Conservation (phyloP, 2,329 filamentous ascomycete species). For the Cyphellophora attinorum region DNA sequence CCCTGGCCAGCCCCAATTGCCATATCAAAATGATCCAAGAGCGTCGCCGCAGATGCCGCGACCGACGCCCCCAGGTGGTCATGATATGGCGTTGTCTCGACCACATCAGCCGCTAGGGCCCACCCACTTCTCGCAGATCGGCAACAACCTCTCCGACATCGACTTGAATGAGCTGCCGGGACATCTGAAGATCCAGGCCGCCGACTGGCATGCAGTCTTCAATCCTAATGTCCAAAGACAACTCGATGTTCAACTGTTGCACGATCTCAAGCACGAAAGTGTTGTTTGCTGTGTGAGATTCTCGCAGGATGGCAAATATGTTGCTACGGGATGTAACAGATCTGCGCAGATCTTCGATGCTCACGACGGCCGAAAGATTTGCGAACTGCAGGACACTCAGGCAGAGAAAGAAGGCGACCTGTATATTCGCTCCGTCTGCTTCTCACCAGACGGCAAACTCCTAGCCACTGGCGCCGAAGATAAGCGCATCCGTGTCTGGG, state of each 20-base stretch:
- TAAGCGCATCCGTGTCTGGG: slow-evolving; percentile 96
- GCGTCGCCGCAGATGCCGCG: slow-evolving; percentile 82
- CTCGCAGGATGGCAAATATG: slow-evolving; percentile 89
- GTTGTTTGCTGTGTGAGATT: slow-evolving; percentile 98
- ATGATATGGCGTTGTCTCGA: slow-evolving; percentile 16
- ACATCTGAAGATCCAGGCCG: slow-evolving; percentile 77
- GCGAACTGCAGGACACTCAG: slow-evolving; percentile 78
- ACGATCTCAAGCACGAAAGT: slow-evolving; percentile 86
- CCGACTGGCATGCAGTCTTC: slow-evolving; percentile 95
- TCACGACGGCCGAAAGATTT: slow-evolving; percentile 73
- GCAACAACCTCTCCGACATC: slow-evolving; percentile 72
- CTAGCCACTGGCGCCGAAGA: slow-evolving; percentile 95
- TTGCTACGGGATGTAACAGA: slow-evolving; percentile 93
- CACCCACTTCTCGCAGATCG: slow-evolving; percentile 45
- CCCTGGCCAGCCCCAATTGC: slow-evolving; percentile 50
- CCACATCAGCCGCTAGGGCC: slow-evolving; percentile 32
- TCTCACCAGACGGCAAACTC: slow-evolving; percentile 90
- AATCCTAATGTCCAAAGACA: slow-evolving; percentile 83
- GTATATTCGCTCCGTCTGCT: slow-evolving; percentile 96
- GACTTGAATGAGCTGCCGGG: slow-evolving; percentile 77
- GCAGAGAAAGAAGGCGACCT: slow-evolving; percentile 75
- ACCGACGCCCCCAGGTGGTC: slow-evolving; percentile 55
- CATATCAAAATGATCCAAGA: slow-evolving; percentile 68
- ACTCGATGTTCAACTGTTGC: slow-evolving; percentile 86
- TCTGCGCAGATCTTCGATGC: slow-evolving; percentile 99